phyloP scores from a whole-genome alignment of 139 green algal genomes.

The Chlorokybus atmophyticus region DNA sequence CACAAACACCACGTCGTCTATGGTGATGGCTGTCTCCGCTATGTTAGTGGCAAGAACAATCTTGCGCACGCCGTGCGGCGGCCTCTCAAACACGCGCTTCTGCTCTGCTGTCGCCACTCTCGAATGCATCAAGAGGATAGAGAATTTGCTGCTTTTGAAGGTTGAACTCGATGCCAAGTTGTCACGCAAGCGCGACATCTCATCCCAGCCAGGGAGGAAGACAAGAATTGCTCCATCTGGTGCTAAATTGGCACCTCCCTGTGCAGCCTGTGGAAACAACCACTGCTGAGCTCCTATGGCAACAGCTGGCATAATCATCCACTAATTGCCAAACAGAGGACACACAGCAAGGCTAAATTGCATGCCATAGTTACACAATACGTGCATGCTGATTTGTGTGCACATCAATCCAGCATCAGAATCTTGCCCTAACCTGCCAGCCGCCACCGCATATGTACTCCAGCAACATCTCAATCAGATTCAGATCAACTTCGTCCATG shows the following conservation, averaged over 20 bases:
- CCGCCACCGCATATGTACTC: slow-evolving; percentile 1
- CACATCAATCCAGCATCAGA: too few relatives aligned
- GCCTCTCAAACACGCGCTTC: slow-evolving; percentile 35
- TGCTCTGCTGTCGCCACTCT: slow-evolving; percentile 53
- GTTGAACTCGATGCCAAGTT: slow-evolving; percentile 25
- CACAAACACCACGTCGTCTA: slow-evolving; percentile 71
- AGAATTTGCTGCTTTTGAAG: slow-evolving; percentile 20
- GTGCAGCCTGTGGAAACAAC: too few relatives aligned
- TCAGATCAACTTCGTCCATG: slow-evolving; percentile 29
- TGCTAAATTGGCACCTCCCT: not conserved
- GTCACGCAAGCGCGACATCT: slow-evolving; percentile 62
- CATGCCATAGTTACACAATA: too few relatives aligned
- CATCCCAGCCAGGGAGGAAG: slow-evolving; percentile 73
- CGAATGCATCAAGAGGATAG: slow-evolving; percentile 60
- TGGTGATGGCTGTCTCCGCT: slow-evolving; percentile 65
- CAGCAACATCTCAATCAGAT: slow-evolving; percentile 19
- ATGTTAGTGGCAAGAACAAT: slow-evolving; percentile 76
- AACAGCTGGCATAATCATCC: too few relatives aligned
- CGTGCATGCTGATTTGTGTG: too few relatives aligned
- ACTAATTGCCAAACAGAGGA: too few relatives aligned
- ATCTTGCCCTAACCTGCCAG: not conserved
- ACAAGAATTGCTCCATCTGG: slow-evolving; percentile 52
- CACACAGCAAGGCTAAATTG: too few relatives aligned
- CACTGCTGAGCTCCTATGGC: too few relatives aligned
- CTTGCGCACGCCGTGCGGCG: slow-evolving; percentile 50